Evolutionary conservation across 371 early-diverging fungal genomes (phyloP).

Genomic region (Dipsacomyces acuminosporus): DNA sequence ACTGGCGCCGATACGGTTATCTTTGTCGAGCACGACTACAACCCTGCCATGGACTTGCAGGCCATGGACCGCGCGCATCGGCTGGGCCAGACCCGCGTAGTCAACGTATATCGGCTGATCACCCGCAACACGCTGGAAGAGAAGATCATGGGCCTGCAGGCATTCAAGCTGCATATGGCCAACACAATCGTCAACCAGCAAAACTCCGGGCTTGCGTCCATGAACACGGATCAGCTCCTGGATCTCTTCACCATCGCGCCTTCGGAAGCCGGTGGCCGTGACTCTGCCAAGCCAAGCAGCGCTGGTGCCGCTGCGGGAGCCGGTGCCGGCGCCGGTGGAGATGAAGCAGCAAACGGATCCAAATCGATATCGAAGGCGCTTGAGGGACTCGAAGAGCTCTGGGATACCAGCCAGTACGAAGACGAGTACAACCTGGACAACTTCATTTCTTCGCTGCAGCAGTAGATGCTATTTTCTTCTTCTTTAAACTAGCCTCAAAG

Average conservation of each 20-base stretch:
- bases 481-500: not conserved
- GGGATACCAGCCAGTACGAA: constrained; percentile 95
- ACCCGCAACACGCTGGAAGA: constrained; percentile 90
- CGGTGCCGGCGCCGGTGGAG: too few relatives aligned
- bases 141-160: constrained; percentile 96
- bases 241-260: constrained; percentile 71
- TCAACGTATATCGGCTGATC: constrained; percentile 93
- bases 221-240: constrained; percentile 93
- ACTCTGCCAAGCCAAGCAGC: too few relatives aligned
- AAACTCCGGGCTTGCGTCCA: constrained; percentile 81
- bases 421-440: constrained; percentile 79
- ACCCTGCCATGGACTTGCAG: constrained; percentile 96
- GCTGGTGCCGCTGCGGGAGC: not conserved
- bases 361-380: constrained; percentile 68
- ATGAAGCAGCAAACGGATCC: constrained; percentile 11
- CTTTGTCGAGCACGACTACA: constrained; percentile 99
- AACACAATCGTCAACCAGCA: constrained; percentile 96
- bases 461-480: constrained; percentile 10
- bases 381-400: constrained; percentile 80
- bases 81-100: constrained; percentile 96
- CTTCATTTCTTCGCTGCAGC: constrained; percentile 69
- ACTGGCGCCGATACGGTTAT: constrained; percentile 99
- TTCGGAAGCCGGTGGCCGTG: constrained; percentile 1
- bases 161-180: constrained; percentile 99
- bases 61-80: constrained; percentile 99